These are phyloP conservation scores for Aspergillus ustus DNA, from an alignment of 2,329 filamentous ascomycete genomes.

Conservation along the genomic window DNA sequence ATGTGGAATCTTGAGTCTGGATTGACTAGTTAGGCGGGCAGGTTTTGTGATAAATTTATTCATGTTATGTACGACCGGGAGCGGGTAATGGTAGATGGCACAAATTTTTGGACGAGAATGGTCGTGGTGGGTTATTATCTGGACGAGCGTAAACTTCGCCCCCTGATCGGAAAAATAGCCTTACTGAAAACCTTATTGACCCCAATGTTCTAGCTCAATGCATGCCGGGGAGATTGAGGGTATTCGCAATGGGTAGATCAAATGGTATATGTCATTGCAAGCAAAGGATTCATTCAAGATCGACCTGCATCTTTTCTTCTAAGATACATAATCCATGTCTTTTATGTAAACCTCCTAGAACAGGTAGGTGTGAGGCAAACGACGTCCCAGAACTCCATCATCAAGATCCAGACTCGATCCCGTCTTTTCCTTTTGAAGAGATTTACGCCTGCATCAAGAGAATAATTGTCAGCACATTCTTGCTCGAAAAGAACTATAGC, in stretches of 20 bases:
- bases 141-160: too few relatives aligned
- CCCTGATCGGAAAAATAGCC: too few relatives aligned
- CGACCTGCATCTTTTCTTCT: conserved; percentile 43
- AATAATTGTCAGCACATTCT: conserved; percentile 14
- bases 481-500: not conserved
- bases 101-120: too few relatives aligned
- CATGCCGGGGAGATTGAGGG: too few relatives aligned
- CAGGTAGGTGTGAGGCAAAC: conserved; percentile 36
- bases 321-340: conserved; percentile 46
- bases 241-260: not conserved
- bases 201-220: too few relatives aligned
- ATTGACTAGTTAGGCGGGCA: conserved; percentile 8
- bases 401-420: conserved; percentile 38
- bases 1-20: conserved; percentile 44
- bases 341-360: conserved; percentile 33
- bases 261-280: conserved; percentile 38
- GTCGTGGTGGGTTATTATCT: too few relatives aligned
- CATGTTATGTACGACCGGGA: not conserved
- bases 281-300: conserved; percentile 42
- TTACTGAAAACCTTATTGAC: too few relatives aligned
- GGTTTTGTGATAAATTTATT: not conserved
- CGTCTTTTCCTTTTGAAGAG: conserved; percentile 17
- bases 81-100: not conserved
- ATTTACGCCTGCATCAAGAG: conserved; percentile 37
- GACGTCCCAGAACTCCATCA: conserved; percentile 43